Evolutionary conservation across 306 rosid species (phyloP).

Genomic region (Acmispon strigosus): DNA sequence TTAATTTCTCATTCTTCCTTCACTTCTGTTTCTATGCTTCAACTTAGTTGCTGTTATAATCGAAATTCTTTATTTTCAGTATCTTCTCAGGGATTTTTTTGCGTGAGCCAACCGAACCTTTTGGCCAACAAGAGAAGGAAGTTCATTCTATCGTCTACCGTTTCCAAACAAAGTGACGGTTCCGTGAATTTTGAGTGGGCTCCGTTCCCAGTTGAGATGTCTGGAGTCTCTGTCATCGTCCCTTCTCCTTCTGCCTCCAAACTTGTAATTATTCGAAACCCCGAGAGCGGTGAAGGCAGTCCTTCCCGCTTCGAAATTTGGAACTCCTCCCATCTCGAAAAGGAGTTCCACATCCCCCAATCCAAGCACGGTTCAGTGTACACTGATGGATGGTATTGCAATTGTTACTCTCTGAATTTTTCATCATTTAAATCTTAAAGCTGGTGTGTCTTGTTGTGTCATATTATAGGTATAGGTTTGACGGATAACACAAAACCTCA

Average conservation of each 20-base stretch:
- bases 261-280: slow-evolving; percentile 60
- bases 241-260: slow-evolving; percentile 83
- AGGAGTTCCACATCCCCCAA: slow-evolving; percentile 63
- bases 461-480: too few species aligned
- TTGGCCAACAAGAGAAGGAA: slow-evolving; percentile 71
- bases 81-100: slow-evolving; percentile 54
- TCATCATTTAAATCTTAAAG: too few species aligned
- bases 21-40: background rate
- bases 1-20: too few species aligned
- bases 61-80: background rate
- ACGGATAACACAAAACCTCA: too few species aligned
- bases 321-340: slow-evolving; percentile 54
- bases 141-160: slow-evolving; percentile 53
- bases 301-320: slow-evolving; percentile 67
- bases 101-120: slow-evolving; percentile 68
- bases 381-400: slow-evolving; percentile 71
- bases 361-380: slow-evolving; percentile 78
- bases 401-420: background rate
- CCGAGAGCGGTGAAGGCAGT: slow-evolving; percentile 55
- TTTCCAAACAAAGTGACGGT: slow-evolving; percentile 32
- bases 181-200: slow-evolving; percentile 57
- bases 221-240: slow-evolving; percentile 61
- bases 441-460: too few species aligned
- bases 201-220: slow-evolving; percentile 77
- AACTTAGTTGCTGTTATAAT: background rate